These are phyloP conservation scores for Saccharomyces hybrid DNA, from an alignment of 1,139 yeast species.

Conservation along the genomic window DNA sequence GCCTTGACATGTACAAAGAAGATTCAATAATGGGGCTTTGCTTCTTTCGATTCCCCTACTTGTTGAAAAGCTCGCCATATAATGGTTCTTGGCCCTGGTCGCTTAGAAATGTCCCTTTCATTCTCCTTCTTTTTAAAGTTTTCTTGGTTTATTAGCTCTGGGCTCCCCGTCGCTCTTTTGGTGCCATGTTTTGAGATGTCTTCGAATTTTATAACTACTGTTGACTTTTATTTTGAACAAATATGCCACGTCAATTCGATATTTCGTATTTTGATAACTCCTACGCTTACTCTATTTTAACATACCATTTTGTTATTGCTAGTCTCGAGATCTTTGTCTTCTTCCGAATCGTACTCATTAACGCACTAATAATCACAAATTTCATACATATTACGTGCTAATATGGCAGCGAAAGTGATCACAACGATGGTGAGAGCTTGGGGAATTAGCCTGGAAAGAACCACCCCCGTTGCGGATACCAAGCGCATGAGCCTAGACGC, in stretches of 20 bases:
- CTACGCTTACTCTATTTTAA: constrained; percentile 6
- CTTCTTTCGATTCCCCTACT: background rate
- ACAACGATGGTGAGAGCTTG: background rate
- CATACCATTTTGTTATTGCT: constrained; percentile 31
- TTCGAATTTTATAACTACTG: background rate
- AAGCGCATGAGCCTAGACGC: background rate
- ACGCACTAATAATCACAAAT: background rate
- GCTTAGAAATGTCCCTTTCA: too few relatives aligned
- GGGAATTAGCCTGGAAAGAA: background rate
- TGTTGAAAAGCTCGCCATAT: too few relatives aligned
- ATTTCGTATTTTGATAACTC: background rate
- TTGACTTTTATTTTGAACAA: background rate
- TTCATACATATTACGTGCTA: background rate
- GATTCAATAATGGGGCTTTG: background rate
- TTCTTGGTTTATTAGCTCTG: too few relatives aligned
- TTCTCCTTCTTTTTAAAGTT: too few relatives aligned
- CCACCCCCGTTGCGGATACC: background rate
- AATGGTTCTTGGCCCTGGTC: too few relatives aligned
- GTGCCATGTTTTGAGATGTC: background rate
- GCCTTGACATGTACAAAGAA: background rate
- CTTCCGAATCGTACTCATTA: background rate
- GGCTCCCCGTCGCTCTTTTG: too few relatives aligned
- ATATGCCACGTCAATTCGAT: background rate
- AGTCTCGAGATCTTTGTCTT: constrained; percentile 17
- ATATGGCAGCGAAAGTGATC: background rate